phyloP scores from a whole-genome alignment of 352 stramenopile species.

The Achlya hypogyna region DNA sequence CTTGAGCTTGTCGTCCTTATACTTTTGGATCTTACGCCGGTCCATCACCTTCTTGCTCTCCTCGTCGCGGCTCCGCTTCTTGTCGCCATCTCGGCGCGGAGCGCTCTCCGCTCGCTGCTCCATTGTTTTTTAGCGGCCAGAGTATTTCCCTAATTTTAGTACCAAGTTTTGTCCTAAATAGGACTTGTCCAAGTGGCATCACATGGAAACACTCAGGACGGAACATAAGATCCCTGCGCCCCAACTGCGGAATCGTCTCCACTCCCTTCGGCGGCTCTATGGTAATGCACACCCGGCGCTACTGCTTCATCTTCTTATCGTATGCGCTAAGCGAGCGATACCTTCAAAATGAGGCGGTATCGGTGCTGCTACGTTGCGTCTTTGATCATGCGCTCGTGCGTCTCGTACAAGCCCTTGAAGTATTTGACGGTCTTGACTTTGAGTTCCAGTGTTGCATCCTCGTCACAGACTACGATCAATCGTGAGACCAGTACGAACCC shows the following conservation, averaged over 20 bases:
- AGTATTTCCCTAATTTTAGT: background rate
- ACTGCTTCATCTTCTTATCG: too few relatives aligned
- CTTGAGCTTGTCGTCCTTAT: slow-evolving; percentile 85
- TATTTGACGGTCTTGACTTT: slow-evolving; percentile 88
- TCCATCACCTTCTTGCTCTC: slow-evolving; percentile 74
- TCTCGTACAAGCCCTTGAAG: slow-evolving; percentile 72
- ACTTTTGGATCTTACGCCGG: slow-evolving; percentile 81
- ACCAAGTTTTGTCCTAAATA: too few relatives aligned
- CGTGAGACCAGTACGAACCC: background rate
- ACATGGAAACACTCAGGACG: too few relatives aligned
- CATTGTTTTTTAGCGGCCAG: background rate
- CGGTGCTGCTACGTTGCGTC: background rate
- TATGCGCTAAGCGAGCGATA: too few relatives aligned
- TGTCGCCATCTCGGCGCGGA: slow-evolving; percentile 14
- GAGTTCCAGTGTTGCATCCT: slow-evolving; percentile 82
- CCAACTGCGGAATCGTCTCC: too few relatives aligned
- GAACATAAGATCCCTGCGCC: too few relatives aligned
- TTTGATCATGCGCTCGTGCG: slow-evolving; percentile 12
- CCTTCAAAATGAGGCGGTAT: background rate
- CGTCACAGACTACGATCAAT: slow-evolving; percentile 57
- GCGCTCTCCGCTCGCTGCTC: slow-evolving; percentile 9
- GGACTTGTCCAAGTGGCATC: too few relatives aligned
- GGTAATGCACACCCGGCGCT: too few relatives aligned
- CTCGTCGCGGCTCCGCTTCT: slow-evolving; percentile 33
- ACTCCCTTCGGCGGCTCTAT: too few relatives aligned